phyloP scores from a whole-genome alignment of 2,329 filamentous ascomycete genomes.

The Beauveria sp. region DNA sequence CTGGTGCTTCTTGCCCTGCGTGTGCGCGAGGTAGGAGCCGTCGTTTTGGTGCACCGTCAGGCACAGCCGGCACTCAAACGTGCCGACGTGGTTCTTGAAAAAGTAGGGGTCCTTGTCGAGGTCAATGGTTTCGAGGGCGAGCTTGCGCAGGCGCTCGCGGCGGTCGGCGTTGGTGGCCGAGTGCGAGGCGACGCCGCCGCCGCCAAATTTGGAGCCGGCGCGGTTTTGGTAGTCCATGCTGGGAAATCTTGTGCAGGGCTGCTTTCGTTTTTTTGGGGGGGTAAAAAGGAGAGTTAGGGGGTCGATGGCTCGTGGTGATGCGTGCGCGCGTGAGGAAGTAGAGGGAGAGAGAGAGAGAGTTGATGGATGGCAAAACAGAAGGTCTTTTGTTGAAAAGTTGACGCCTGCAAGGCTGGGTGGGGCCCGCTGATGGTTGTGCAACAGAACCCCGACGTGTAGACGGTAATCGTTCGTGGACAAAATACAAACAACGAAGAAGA shows the following conservation, averaged over 20 bases:
- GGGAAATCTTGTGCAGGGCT: background rate
- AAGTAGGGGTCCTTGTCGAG: slow-evolving; percentile 99
- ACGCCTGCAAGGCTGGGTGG: background rate
- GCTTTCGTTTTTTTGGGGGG: background rate
- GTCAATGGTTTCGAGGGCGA: slow-evolving; percentile 97
- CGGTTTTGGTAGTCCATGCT: slow-evolving; percentile 77
- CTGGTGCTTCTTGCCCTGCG: slow-evolving; percentile 97
- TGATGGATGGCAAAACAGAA: background rate
- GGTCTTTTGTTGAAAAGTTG: slow-evolving; percentile 15
- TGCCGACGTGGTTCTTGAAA: slow-evolving; percentile 98
- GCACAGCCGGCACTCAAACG: slow-evolving; percentile 94
- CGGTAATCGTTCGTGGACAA: too few species aligned
- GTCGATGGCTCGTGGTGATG: background rate
- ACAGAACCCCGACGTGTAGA: background rate
- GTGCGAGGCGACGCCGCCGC: slow-evolving; percentile 89
- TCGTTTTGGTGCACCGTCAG: slow-evolving; percentile 98
- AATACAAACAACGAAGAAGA: too few species aligned
- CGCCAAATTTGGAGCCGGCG: slow-evolving; percentile 94
- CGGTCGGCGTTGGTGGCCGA: slow-evolving; percentile 94
- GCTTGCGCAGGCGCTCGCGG: slow-evolving; percentile 92
- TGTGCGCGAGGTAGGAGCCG: slow-evolving; percentile 96
- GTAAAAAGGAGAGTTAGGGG: background rate
- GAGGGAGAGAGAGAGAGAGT: background rate
- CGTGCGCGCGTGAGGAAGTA: background rate
- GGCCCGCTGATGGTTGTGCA: background rate